Conservation (phyloP, 2,329 filamentous ascomycete species). For the Pestalotiopsis sp. region DNA sequence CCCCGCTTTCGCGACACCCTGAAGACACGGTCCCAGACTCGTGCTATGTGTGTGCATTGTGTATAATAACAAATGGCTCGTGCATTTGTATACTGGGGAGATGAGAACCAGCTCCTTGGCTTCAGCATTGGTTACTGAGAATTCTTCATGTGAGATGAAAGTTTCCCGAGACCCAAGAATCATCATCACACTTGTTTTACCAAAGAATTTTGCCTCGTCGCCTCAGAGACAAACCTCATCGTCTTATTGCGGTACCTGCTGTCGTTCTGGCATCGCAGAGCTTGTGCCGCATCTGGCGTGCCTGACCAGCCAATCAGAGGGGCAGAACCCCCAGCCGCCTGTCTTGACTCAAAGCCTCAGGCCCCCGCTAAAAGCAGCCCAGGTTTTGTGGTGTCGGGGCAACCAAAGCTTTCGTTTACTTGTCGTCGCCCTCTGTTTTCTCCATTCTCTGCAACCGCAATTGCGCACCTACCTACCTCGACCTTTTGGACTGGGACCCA, state of each 20-base stretch:
- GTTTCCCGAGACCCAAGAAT: not conserved
- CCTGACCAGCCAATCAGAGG: not conserved
- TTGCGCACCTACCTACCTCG: not conserved
- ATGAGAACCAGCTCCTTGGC: not conserved
- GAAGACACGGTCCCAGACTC: not conserved
- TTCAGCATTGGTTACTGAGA: not conserved
- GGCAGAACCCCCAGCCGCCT: not conserved
- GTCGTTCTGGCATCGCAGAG: not conserved
- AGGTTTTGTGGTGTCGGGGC: constrained; percentile 12
- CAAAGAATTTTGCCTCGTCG: not conserved
- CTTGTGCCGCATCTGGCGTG: constrained; percentile 2
- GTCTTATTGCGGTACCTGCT: not conserved
- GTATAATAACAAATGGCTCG: not conserved
- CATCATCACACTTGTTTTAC: not conserved
- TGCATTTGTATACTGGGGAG: not conserved
- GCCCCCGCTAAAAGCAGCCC: constrained; percentile 1
- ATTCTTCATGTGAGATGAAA: not conserved
- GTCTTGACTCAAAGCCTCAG: not conserved
- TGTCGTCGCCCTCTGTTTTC: constrained; percentile 10
- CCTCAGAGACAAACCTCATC: not conserved
- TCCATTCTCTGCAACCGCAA: constrained; percentile 11
- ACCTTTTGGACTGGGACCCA: not conserved
- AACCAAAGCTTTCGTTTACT: constrained; percentile 13
- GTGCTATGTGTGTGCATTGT: not conserved
- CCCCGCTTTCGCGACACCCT: not conserved